These are phyloP conservation scores for Stagonosporopsis vannaccii DNA, from an alignment of 2,329 filamentous ascomycete genomes.

Conservation along the genomic window DNA sequence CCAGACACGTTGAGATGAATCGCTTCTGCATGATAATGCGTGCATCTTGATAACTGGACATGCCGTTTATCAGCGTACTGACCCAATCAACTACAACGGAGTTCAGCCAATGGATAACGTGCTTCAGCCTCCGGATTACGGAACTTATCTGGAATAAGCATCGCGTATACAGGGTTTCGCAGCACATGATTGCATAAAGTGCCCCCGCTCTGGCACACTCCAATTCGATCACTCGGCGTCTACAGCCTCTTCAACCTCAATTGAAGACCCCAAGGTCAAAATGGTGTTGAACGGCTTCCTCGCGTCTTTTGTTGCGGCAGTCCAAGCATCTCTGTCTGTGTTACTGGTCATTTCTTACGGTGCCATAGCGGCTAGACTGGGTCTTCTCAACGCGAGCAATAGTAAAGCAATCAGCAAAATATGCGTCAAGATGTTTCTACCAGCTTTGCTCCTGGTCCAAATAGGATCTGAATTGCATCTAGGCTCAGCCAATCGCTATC, in stretches of 20 bases:
- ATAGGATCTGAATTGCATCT: constrained; percentile 59
- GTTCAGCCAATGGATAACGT: constrained; percentile 17
- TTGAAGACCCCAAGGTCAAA: not conserved
- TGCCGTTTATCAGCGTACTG: constrained; percentile 6
- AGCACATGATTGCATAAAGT: constrained; percentile 8
- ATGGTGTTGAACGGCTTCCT: constrained; percentile 16
- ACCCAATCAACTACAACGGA: constrained; percentile 13
- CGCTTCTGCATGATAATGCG: not conserved
- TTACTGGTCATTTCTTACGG: constrained; percentile 62
- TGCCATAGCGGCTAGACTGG: constrained; percentile 56
- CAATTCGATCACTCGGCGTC: not conserved
- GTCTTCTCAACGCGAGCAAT: constrained; percentile 55
- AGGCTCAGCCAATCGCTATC: constrained; percentile 56
- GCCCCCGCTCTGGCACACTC: not conserved
- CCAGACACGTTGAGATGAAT: not conserved
- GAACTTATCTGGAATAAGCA: constrained; percentile 17
- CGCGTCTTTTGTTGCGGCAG: constrained; percentile 58
- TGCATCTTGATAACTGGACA: not conserved
- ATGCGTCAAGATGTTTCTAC: constrained; percentile 62
- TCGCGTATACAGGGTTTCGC: constrained; percentile 5
- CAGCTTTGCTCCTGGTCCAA: constrained; percentile 60
- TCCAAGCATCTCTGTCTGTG: constrained; percentile 63
- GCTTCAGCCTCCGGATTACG: constrained; percentile 23
- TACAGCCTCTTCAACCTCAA: not conserved
- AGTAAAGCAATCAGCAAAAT: constrained; percentile 62